Base-by-base conservation (phyloP, 257 asterid genomes). In the Anisodus tanguticus region DNA sequence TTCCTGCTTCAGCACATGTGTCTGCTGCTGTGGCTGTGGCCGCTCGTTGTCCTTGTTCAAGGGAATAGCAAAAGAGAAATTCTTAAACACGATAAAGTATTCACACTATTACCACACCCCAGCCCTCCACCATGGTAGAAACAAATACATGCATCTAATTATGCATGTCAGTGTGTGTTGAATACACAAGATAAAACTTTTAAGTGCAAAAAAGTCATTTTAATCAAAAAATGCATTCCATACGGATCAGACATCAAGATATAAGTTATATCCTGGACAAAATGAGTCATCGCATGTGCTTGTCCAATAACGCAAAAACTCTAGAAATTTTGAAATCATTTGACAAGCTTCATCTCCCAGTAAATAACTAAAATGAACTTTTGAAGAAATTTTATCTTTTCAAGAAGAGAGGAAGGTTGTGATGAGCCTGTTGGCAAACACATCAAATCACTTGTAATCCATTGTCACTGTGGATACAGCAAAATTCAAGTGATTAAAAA, bases 1-100 rank as follows among this genome's bases (percentile, higher is more conserved):
- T 45, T 88, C 93, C 86, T 64, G 87, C 90, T 80, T 84, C 90
- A 83, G 90, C 64, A 51, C 15, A 31, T 76, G 63, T 4, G 15
- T 26, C 81, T 76, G 64, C 26, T 22, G 64, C 81, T 74, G 80
- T 62, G 4, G 58, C 64, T 76, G 64, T 26, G 81, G 47, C 81
- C 53, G 81, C 49, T 76, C 22, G 7, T 76, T 26, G 81, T 26
- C 81, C 81, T 76, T 76, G 45, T 53, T 53, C 47, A 76, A 76
- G 47, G 45, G 6, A 76, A 76, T 7, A 76, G 8, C 47, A 26
- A 76, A 16, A 53, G 64, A 53, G 47, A 53, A 26, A 13, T 76
- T 76, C 64, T 31, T 31, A 31, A 31, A 31, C 35, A 31, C 35
- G 35, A 31, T 31, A 31, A 31, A 31, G 35, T 31, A 31, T 31